phyloP scores from a whole-genome alignment of 441 rosid species.

The Pelargonium citronellum region DNA sequence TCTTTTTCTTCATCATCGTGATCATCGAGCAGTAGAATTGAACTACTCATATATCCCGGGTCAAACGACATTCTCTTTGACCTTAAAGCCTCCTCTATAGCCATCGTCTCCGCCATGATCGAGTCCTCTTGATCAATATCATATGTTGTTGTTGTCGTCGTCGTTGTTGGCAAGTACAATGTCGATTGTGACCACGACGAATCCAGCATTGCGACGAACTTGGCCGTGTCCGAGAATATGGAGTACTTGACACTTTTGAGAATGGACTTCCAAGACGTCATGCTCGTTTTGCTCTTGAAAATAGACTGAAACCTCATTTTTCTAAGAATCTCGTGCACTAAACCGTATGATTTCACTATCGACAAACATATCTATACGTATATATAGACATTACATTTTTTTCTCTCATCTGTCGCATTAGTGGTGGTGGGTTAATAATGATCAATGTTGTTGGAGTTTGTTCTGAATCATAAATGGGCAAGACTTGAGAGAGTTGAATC shows the following conservation, averaged over 20 bases:
- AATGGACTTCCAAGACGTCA: neutral
- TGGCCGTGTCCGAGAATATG: conserved; percentile 1
- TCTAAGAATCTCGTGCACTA: neutral
- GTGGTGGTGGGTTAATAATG: neutral
- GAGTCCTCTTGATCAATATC: neutral
- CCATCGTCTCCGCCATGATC: neutral
- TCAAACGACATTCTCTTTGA: conserved; percentile 3
- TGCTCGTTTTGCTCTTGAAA: neutral
- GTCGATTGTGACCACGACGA: neutral
- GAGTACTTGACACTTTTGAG: neutral
- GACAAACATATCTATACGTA: no score
- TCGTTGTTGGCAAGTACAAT: neutral
- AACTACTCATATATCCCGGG: neutral
- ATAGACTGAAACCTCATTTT: neutral
- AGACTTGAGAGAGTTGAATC: neutral
- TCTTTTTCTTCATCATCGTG: neutral
- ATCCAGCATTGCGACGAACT: neutral
- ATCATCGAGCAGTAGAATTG: neutral
- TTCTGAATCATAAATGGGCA: neutral
- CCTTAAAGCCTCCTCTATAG: neutral
- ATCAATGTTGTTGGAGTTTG: neutral
- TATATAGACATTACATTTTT: neutral
- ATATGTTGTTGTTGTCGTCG: neutral
- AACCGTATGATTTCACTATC: no score
- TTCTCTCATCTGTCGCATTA: neutral